Base-by-base conservation (phyloP, 208 protist genomes). In the Leishmania tarentolae region DNA sequence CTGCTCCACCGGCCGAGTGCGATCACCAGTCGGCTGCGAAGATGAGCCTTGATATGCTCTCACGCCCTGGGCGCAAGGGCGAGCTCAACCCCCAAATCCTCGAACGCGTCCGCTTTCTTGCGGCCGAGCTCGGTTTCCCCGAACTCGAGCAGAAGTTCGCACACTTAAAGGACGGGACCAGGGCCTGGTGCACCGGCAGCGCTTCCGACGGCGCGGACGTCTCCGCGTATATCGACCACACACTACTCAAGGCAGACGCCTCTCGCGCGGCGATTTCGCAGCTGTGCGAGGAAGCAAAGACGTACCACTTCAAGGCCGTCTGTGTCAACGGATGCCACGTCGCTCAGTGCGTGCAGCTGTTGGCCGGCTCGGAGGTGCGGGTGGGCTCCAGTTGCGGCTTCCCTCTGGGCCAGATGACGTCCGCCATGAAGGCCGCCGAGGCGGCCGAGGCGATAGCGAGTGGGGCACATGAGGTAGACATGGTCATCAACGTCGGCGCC, bases 401-500 rank as follows among this genome's bases (percentile, higher is more conserved):
- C 82, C 98, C 98, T 0, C 90, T 99, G 19, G 98, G 98, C 13
- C 89, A 96, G 72, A 96, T 90, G 83, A 94, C 86, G 0, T 81
- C 92, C 0, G 80, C 81, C 15, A 87, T 92, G 72, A 99, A 99
- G 85, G 93, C 83, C 1, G 86, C 87, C 3, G 98, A 99, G 85
- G 91, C 96, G 11, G 65, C 63, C 44, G 85, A 93, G 52, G 86
- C 83, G 42, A 85, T 98, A 4, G 61, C 76, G 42, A 42, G 90
- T 24, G 98, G 98, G n/a, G 98, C 94, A 4, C 56, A 89, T 31
- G 98, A 99, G 76, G 89, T 99, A 40, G 98, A 99, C 85, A 98
- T 99, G 95, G 98, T 99, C 40, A 82, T 99, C 42, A 98, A 99
- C 85, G 83, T 98, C 31, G 98, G 97, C 50, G 83, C 80, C 17